A percentile compares a stretch with the other conserved stretches of the same genome.
These are phyloP conservation scores for Bisporella sp. DNA, from an alignment of 2,329 filamentous ascomycete genomes.

Conservation along the genomic window DNA sequence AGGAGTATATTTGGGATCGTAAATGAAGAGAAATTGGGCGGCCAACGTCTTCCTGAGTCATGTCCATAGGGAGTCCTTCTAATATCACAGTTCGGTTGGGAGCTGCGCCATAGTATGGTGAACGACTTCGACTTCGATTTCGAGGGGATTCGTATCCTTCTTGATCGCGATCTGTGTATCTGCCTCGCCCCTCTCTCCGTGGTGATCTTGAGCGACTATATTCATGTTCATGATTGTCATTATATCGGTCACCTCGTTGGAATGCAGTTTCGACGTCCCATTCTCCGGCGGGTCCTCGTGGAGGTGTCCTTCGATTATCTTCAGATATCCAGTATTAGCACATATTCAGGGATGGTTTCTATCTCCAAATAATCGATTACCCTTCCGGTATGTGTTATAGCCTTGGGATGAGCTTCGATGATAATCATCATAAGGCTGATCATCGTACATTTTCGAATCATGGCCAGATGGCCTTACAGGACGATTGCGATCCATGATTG, in stretches of 20 bases:
- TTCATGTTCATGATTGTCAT: slow-evolving; percentile 27
- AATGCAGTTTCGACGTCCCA: slow-evolving; percentile 11
- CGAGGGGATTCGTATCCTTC: slow-evolving; percentile 25
- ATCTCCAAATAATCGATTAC: slow-evolving; percentile 28
- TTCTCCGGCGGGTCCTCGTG: slow-evolving; percentile 17
- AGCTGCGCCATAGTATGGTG: slow-evolving; percentile 25
- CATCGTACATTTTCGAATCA: slow-evolving; percentile 37
- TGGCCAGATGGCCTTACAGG: slow-evolving; percentile 13
- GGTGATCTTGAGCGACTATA: slow-evolving; percentile 33
- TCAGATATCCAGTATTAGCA: slow-evolving; percentile 28
- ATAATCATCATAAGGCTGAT: slow-evolving; percentile 26
- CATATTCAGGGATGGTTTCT: slow-evolving; percentile 17
- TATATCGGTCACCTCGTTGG: slow-evolving; percentile 23
- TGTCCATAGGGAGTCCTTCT: slow-evolving; percentile 43
- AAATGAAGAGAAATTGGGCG: slow-evolving; percentile 27
- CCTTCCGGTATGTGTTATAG: slow-evolving; percentile 26
- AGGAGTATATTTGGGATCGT: slow-evolving; percentile 6
- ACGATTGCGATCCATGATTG: slow-evolving; percentile 16
- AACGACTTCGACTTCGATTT: slow-evolving; percentile 25
- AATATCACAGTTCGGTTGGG: slow-evolving; percentile 47
- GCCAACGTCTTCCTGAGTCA: slow-evolving; percentile 46
- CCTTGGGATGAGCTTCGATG: slow-evolving; percentile 18
- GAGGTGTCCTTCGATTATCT: slow-evolving; percentile 27
- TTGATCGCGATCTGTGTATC: slow-evolving; percentile 27
- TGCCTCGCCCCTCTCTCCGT: slow-evolving; percentile 23